These are phyloP conservation scores for Epichloe baconii DNA, from an alignment of 2,329 filamentous ascomycete genomes.

Conservation along the genomic window DNA sequence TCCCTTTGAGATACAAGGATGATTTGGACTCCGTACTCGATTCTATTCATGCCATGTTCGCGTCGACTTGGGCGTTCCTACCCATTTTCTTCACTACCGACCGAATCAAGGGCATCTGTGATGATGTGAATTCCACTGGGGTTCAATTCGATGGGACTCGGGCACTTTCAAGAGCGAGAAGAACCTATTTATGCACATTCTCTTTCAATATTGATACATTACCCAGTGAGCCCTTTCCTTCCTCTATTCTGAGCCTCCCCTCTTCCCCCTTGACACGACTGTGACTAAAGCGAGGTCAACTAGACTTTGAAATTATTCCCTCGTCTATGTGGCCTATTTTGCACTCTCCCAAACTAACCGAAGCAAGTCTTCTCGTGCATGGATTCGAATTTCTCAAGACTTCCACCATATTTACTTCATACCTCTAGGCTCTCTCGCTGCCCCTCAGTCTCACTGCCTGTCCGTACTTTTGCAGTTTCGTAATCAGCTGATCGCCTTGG, in stretches of 20 bases:
- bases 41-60: too few relatives aligned
- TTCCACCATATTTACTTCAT: not conserved
- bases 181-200: not conserved
- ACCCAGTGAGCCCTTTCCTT: conserved; percentile 1
- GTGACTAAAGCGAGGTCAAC: not conserved
- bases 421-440: conserved; percentile 68
- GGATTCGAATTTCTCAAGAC: not conserved
- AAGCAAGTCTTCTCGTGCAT: not conserved
- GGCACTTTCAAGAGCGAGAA: too few relatives aligned
- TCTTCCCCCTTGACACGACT: not conserved
- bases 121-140: too few relatives aligned
- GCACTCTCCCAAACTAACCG: too few relatives aligned
- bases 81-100: too few relatives aligned
- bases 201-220: conserved; percentile 5
- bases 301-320: not conserved
- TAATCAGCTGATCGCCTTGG: conserved; percentile 95
- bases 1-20: too few relatives aligned
- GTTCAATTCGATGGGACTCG: too few relatives aligned
- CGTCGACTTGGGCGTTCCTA: too few relatives aligned
- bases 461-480: conserved; percentile 98
- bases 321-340: not conserved
- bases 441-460: conserved; percentile 89
- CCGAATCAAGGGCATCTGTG: too few relatives aligned
- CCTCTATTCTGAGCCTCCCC: not conserved
- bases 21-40: too few relatives aligned